Base-by-base conservation (phyloP, 1,284 basidiomycete genomes). In the Ceratobasidium sp. region DNA sequence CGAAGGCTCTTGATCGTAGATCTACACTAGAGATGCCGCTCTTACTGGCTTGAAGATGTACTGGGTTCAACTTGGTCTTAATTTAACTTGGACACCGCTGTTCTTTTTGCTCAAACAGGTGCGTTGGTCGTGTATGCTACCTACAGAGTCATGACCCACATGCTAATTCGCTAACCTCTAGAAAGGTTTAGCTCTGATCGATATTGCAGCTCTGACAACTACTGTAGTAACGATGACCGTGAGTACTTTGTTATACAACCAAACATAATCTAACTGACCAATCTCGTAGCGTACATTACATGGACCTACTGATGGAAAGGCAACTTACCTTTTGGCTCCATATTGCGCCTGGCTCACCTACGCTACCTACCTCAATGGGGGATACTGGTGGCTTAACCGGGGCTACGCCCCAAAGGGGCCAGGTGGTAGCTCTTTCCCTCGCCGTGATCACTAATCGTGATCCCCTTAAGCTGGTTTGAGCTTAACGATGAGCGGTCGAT, bases 361-460 rank as follows among this genome's bases (percentile, higher is more conserved):
- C 80, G 90, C 89, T 1, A 90, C 91, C 7, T 94, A 92, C 84
- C 85, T 94, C 76, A 93, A 92, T 82, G 90, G 85, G 35, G 89
- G 89, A 7, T 85, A 88, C 69, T 90, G 88, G 87, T 89, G 86
- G 85, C 80, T 88, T 78, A 89, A 89, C 80, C 82, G 83, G 20
- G 76, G 78, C 75, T 20, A 67, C 61, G 54, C 15, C 10, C 39
- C 20, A 8, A 42, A 28, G 28, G 49, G 35, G 3, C 37, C 49
- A 37, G 47, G 35, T 10, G 64, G 51, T 37, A n/a, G 82, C 82
- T 71, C 68, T 15, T 71, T 71, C 68, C 68, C 68, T 13, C 68
- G 68, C 20, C 68, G 68, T 23, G 37, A 60, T 20, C 20, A 47
- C 11, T 66, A 35, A 66, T 23, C 28, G 4, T 42, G 39, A 42